Evolutionary conservation across 768 basidiomycete genomes (phyloP).

Genomic region (Neoboletus subvelutipes): DNA sequence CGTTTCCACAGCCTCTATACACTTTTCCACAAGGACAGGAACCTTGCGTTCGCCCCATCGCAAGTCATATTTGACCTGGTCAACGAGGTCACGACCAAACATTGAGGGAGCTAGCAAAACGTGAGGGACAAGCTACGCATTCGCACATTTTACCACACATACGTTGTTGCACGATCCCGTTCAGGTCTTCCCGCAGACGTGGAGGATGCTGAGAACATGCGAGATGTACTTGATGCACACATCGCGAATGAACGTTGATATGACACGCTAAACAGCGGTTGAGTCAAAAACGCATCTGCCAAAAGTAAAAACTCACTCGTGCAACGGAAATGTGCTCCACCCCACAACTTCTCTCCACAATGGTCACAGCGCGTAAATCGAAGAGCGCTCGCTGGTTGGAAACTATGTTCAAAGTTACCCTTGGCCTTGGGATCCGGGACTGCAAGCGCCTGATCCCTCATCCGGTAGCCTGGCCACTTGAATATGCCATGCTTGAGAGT

Average conservation of each 20-base stretch:
- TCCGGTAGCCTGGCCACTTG: slow-evolving; percentile 67
- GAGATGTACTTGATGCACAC: slow-evolving; percentile 63
- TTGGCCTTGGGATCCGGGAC: slow-evolving; percentile 41
- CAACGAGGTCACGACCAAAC: slow-evolving; percentile 86
- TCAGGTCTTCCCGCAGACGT: slow-evolving; percentile 32
- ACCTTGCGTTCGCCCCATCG: slow-evolving; percentile 60
- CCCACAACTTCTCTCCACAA: slow-evolving; percentile 99
- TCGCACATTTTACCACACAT: neutral
- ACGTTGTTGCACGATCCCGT: slow-evolving; percentile 24
- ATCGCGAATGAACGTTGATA: slow-evolving; percentile 85
- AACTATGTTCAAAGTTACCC: slow-evolving; percentile 66
- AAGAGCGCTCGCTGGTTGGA: slow-evolving; percentile 86
- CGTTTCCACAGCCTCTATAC: slow-evolving; percentile 89
- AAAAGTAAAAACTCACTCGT: slow-evolving; percentile 56
- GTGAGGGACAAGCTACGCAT: slow-evolving; percentile 22
- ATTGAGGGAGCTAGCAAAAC: slow-evolving; percentile 69
- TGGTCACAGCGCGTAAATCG: slow-evolving; percentile 92
- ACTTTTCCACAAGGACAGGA: slow-evolving; percentile 92
- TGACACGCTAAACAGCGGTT: slow-evolving; percentile 60
- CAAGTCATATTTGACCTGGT: slow-evolving; percentile 75
- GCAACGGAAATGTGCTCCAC: slow-evolving; percentile 92
- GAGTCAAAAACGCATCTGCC: neutral
- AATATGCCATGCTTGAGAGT: slow-evolving; percentile 59
- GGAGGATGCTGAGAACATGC: slow-evolving; percentile 59
- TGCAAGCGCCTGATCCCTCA: slow-evolving; percentile 43